A percentile compares a stretch with the other conserved stretches of the same genome.
These are phyloP conservation scores for Solanum chiquidenum DNA, from an alignment of 257 asterid species.

Conservation along the genomic window DNA sequence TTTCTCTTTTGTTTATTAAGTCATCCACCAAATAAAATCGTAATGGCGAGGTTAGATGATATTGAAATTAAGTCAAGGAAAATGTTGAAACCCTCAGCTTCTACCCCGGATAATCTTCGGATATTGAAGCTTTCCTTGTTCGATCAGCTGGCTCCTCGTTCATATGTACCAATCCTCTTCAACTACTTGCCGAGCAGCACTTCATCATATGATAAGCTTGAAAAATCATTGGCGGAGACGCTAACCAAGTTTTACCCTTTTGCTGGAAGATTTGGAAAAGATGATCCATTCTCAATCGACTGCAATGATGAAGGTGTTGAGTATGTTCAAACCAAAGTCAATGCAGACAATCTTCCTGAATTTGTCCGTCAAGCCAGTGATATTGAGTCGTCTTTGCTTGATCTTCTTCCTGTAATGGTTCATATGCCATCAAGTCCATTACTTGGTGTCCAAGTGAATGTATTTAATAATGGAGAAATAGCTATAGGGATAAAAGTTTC, in stretches of 20 bases:
- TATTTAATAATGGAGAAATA: constrained; percentile 18
- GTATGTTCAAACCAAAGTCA: neutral
- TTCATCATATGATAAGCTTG: neutral
- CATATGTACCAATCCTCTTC: too few species aligned
- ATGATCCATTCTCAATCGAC: neutral
- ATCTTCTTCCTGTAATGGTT: constrained; percentile 3
- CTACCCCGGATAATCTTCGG: too few species aligned
- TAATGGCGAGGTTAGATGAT: too few species aligned
- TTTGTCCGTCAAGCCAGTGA: neutral
- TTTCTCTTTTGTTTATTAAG: too few species aligned
- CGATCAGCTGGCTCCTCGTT: too few species aligned
- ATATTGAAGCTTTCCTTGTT: too few species aligned
- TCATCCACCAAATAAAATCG: too few species aligned
- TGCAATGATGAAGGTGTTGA: neutral
- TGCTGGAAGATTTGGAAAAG: neutral
- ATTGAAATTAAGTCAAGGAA: too few species aligned
- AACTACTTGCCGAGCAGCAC: too few species aligned
- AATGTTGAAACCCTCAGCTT: too few species aligned
- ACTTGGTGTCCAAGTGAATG: constrained; percentile 3
- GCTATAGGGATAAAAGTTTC: constrained; percentile 12
- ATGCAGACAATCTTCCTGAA: neutral
- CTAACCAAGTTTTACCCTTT: neutral
- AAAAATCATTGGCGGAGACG: neutral
- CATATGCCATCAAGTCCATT: neutral
- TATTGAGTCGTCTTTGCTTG: neutral